A percentile compares a stretch with the other conserved stretches of the same genome.
Conservation (phyloP, 208 protist genomes). For the Trypanosoma brucei region DNA sequence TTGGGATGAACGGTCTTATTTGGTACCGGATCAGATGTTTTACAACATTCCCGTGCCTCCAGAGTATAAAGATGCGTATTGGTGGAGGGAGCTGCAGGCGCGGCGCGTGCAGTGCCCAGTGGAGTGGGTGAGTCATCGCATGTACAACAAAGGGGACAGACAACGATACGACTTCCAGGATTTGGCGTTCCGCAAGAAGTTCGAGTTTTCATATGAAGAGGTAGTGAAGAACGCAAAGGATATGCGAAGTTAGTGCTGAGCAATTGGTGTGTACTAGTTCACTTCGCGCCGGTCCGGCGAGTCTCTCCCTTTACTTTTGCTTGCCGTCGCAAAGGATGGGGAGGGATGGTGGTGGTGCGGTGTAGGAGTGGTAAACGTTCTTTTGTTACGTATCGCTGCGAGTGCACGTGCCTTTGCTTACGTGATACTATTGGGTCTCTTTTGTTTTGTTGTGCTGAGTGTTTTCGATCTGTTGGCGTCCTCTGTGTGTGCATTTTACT, state of each 20-base stretch:
- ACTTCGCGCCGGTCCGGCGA: no score
- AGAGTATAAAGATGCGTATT: conserved; percentile 91
- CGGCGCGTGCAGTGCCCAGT: conserved; percentile 84
- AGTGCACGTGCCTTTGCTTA: background rate
- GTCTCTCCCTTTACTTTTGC: no score
- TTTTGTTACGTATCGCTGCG: no score
- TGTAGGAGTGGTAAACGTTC: no score
- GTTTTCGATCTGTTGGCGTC: background rate
- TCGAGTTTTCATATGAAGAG: conserved; percentile 80
- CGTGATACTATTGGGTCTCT: conserved; percentile 5
- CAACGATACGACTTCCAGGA: conserved; percentile 86
- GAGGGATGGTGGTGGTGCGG: no score
- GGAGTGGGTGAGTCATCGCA: conserved; percentile 84
- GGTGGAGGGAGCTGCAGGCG: conserved; percentile 88
- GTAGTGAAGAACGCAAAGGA: conserved; percentile 80
- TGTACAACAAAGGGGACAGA: conserved; percentile 72
- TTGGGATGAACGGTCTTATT: conserved; percentile 56
- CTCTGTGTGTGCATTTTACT: no score
- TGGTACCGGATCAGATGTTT: conserved; percentile 83
- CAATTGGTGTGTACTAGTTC: background rate
- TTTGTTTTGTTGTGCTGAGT: background rate
- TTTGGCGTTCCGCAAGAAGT: conserved; percentile 84
- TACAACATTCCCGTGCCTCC: conserved; percentile 74
- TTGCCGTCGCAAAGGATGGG: no score
- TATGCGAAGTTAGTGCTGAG: conserved; percentile 55